Percentiles rank a stretch among this genome's conserved stretches.
Conservation (phyloP, 805 yeast species). For the Metschnikowia shivogae region DNA sequence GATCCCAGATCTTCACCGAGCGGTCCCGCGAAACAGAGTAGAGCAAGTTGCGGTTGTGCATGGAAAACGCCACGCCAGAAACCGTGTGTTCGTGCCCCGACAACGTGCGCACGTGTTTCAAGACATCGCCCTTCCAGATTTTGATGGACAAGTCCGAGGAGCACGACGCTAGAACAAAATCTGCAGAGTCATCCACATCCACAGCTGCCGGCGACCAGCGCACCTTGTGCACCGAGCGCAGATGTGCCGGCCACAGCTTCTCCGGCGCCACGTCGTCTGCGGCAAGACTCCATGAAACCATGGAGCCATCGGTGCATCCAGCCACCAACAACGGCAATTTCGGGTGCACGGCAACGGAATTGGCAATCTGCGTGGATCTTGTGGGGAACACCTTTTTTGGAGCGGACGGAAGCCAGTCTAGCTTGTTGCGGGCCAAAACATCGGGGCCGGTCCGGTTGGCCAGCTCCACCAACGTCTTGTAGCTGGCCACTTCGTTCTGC, state of each 20-base stretch:
- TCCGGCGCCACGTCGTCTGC: conserved; percentile 58
- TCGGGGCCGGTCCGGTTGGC: conserved; percentile 15
- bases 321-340: conserved; percentile 58
- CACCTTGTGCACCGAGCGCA: conserved; percentile 59
- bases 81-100: conserved; percentile 88
- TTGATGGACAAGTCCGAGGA: conserved; percentile 56
- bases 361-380: conserved; percentile 53
- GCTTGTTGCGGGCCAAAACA: conserved; percentile 22
- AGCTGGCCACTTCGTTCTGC: conserved; percentile 52
- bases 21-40: conserved; percentile 65
- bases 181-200: conserved; percentile 19
- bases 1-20: conserved; percentile 62
- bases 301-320: conserved; percentile 68
- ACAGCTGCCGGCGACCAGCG: conserved; percentile 47
- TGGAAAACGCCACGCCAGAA: conserved; percentile 55
- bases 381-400: conserved; percentile 45
- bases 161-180: conserved; percentile 44
- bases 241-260: conserved; percentile 66
- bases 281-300: conserved; percentile 66
- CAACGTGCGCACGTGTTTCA: conserved; percentile 56
- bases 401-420: conserved; percentile 61
- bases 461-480: conserved; percentile 45
- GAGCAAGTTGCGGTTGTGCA: conserved; percentile 41
- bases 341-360: conserved; percentile 70
- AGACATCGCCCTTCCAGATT: conserved; percentile 61